Evolutionary conservation across 78 protist genomes (phyloP).

Genomic region (Anaeramoeba flamelloides): DNA sequence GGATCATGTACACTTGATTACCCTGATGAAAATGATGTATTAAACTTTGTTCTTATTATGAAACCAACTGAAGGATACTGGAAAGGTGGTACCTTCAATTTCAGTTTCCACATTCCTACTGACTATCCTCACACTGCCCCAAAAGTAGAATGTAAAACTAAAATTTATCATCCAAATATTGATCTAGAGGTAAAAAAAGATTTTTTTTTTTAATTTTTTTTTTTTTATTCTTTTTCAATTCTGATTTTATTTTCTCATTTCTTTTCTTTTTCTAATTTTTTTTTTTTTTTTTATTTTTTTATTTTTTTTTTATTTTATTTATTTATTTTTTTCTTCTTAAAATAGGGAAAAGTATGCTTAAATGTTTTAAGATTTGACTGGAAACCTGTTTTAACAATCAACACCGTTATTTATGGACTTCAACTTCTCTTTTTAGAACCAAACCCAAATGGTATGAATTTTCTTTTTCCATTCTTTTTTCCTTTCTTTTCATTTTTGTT

Average conservation of each 20-base stretch:
- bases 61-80: neutral
- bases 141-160: neutral
- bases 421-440: neutral
- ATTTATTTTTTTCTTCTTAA: too few species aligned
- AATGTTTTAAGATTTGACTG: neutral
- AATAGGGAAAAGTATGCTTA: neutral
- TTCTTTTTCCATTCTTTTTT: neutral
- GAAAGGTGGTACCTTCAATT: neutral
- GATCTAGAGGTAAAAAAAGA: too few species aligned
- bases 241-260: too few species aligned
- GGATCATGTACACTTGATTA: neutral
- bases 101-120: neutral
- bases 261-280: too few species aligned
- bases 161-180: conserved; percentile 1
- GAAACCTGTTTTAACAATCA: neutral
- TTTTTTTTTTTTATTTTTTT: too few species aligned
- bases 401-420: neutral
- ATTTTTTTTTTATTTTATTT: too few species aligned
- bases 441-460: neutral
- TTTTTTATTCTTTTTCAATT: too few species aligned
- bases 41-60: neutral
- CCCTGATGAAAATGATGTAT: neutral
- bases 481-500: neutral
- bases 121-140: neutral
- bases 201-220: too few species aligned